Evolutionary conservation across 768 basidiomycete species (phyloP).

Genomic region (Psilocybe tampanensis): DNA sequence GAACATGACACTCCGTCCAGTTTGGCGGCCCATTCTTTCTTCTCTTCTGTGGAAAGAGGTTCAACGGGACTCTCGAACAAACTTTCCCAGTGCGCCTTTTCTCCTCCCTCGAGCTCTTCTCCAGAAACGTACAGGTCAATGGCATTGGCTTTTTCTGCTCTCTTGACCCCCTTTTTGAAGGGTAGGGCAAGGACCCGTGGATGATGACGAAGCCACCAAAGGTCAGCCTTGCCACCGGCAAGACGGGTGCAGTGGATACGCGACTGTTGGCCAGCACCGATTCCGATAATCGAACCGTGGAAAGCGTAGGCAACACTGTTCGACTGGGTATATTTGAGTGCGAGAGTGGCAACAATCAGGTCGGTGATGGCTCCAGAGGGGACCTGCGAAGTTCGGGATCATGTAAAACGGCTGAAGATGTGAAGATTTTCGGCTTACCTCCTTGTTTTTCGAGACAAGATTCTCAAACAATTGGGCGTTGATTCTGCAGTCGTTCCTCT

Average conservation of each 20-base stretch:
- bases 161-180: conserved; percentile 97
- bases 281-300: conserved; percentile 90
- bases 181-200: conserved; percentile 89
- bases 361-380: conserved; percentile 81
- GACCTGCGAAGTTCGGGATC: conserved; percentile 48
- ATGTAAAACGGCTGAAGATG: background rate
- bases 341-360: conserved; percentile 93
- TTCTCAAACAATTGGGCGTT: conserved; percentile 80
- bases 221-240: conserved; percentile 96
- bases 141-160: conserved; percentile 97
- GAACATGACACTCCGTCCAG: conserved; percentile 90
- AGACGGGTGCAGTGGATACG: conserved; percentile 99
- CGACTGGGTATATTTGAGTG: conserved; percentile 98
- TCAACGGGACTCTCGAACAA: conserved; percentile 76
- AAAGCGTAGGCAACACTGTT: conserved; percentile 97
- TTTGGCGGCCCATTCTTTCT: conserved; percentile 69
- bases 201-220: conserved; percentile 99
- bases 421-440: conserved; percentile 47
- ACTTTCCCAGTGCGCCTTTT: conserved; percentile 89
- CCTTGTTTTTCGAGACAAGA: conserved; percentile 86
- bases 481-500: conserved; percentile 88
- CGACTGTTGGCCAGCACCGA: conserved; percentile 98
- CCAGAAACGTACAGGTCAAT: conserved; percentile 96
- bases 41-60: conserved; percentile 69
- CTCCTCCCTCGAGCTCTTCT: conserved; percentile 85